phyloP scores from a whole-genome alignment of 2,329 filamentous ascomycete genomes.

The Coniochaeta prunicola region DNA sequence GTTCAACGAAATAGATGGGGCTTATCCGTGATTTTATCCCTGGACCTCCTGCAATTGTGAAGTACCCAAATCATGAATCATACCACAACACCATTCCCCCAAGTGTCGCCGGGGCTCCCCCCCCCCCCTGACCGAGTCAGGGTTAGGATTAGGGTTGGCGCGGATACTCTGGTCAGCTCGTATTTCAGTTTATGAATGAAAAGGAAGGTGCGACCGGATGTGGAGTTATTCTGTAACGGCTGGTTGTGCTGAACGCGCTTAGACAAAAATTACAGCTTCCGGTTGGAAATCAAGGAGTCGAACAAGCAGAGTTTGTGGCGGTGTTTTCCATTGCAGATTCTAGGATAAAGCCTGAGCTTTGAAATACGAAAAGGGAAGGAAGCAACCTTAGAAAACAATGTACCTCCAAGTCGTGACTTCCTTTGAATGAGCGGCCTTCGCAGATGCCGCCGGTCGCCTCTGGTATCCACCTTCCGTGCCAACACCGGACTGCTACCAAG shows the following conservation, averaged over 20 bases:
- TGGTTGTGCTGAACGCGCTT: too few relatives aligned
- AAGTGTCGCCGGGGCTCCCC: too few relatives aligned
- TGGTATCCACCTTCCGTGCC: background rate
- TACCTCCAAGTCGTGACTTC: background rate
- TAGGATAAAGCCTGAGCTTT: background rate
- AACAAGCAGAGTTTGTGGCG: too few relatives aligned
- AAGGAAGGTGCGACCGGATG: too few relatives aligned
- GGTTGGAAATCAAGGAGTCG: too few relatives aligned
- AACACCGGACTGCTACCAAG: background rate
- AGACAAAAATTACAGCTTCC: too few relatives aligned
- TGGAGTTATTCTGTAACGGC: too few relatives aligned
- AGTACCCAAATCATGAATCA: background rate
- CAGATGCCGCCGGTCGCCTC: background rate
- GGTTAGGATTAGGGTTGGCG: too few relatives aligned
- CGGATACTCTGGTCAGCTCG: too few relatives aligned
- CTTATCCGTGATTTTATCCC: background rate
- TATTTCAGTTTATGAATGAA: too few relatives aligned
- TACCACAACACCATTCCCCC: background rate
- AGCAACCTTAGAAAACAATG: background rate
- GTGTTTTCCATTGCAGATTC: background rate
- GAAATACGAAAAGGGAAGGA: background rate
- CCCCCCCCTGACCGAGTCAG: too few relatives aligned
- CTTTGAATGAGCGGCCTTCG: background rate
- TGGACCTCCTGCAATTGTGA: background rate
- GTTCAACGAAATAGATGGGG: background rate